Base-by-base conservation (phyloP, 352 stramenopile species). In the Phytophthora citrophthora region DNA sequence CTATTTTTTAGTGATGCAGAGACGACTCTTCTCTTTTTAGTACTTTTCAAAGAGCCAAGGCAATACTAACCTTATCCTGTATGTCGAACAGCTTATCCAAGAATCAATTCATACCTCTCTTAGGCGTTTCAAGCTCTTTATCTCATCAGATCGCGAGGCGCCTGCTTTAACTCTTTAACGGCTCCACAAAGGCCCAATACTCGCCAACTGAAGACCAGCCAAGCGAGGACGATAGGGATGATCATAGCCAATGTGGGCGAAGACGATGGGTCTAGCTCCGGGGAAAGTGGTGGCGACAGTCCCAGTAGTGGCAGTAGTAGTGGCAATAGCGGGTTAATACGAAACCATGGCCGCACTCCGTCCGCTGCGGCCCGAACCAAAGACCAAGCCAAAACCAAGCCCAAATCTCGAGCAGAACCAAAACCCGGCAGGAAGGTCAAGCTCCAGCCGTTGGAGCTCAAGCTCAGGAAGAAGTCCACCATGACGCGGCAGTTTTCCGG, bases 281-380 rank as follows among this genome's bases (percentile, higher is more conserved):
- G 56, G 5, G 62, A 67, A 2, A 61, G 59, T 50, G 61, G 61
- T 18, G 61, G 48, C 5, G 70, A 77, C 18, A 72, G 57, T 51
- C 51, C 58, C 13, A 57, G 65, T 48, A 41, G 36, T 34, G 72
- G 62, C 36, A 61, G 57, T 66, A 72, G 61, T 70, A 55, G 65
- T 62, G 63, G 66, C 39, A 75, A 72, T 79, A 76, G 61, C 32
- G 60, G 64, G 18, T 72, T 75, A 64, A 68, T 74, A 68, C 56
- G 64, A 74, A 71, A 61, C 34, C 43, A 64, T 49, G 39, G 23
- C 45, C 48, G 38, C 52, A 54, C 58, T 64, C 49, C 45, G 10
- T 43, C 38, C 32, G 13, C 58, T 65, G 50, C 50, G 26, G 29
- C 16, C 46, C 34, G 49, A 51, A 31, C 50, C 56, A 74, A 61